Conservation (phyloP, 2,329 filamentous ascomycete genomes). For the Aspergillus ibericus region DNA sequence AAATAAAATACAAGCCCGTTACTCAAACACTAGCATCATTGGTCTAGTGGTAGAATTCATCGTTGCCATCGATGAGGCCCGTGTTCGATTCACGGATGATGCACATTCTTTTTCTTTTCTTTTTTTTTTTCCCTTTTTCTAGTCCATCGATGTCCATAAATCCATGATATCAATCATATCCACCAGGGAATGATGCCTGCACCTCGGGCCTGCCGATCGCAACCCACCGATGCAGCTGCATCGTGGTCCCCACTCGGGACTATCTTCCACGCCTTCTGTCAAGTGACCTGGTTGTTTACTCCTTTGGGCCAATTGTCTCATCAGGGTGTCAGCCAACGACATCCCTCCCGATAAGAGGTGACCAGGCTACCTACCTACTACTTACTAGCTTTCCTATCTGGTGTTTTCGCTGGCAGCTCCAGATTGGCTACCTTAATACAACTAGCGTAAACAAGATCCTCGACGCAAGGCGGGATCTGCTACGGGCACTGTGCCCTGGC, state of each 20-base stretch:
- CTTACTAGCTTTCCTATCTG: no score
- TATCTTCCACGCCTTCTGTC: no score
- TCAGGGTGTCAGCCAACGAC: not conserved
- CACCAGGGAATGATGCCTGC: not conserved
- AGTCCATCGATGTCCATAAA: not conserved
- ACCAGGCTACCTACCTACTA: no score
- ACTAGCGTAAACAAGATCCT: not conserved
- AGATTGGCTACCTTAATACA: not conserved
- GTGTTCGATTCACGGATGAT: slow-evolving; percentile 51
- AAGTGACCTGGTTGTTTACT: no score
- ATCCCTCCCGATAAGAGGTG: not conserved
- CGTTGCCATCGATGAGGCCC: slow-evolving; percentile 50
- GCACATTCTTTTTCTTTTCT: slow-evolving; percentile 29
- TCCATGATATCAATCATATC: no score
- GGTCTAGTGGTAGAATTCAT: slow-evolving; percentile 49
- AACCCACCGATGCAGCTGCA: not conserved
- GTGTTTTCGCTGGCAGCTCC: not conserved
- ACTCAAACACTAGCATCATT: slow-evolving; percentile 35
- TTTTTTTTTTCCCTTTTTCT: not conserved
- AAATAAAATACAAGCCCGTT: no score
- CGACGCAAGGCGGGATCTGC: not conserved
- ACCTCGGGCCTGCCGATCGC: not conserved
- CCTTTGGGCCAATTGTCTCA: no score
- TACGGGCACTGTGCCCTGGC: no score
- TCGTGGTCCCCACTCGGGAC: not conserved